Evolutionary conservation across 192 early-diverging fungal species (phyloP).

Genomic region (Radiomyces spectabilis): DNA sequence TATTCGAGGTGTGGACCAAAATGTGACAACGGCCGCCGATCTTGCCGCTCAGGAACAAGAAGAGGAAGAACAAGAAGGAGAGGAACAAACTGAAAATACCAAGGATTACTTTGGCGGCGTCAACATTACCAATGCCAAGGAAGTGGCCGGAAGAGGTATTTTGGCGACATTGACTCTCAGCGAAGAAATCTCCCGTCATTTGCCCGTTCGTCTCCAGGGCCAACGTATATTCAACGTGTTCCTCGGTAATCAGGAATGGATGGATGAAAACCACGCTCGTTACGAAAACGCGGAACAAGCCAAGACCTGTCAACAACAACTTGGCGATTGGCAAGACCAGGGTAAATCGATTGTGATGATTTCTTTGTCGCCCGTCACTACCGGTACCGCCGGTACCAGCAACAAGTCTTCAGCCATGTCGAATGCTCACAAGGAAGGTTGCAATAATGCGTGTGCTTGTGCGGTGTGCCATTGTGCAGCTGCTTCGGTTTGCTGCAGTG

Average conservation of each 20-base stretch:
- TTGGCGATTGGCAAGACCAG: conserved; percentile 43
- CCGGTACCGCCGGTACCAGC: not conserved
- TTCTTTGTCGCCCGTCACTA: conserved; percentile 32
- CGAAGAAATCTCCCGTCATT: conserved; percentile 8
- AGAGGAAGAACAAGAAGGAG: conserved; percentile 11
- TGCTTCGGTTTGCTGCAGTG: conserved; percentile 16
- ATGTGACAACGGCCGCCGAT: not conserved
- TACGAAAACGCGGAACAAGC: conserved; percentile 19
- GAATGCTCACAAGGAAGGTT: conserved; percentile 1
- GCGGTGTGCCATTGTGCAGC: conserved; percentile 25
- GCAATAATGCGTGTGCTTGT: conserved; percentile 23
- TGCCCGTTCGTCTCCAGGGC: conserved; percentile 15
- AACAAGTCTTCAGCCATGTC: not conserved
- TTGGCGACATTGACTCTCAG: conserved; percentile 31
- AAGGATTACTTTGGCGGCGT: conserved; percentile 33
- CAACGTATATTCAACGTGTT: conserved; percentile 37
- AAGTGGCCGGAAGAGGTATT: conserved; percentile 62
- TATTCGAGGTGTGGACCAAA: not conserved
- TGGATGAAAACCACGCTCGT: conserved; percentile 45
- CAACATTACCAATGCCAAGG: conserved; percentile 43
- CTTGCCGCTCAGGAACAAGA: not conserved
- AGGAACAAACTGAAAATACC: not conserved
- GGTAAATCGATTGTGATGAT: conserved; percentile 54
- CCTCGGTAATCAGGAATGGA: conserved; percentile 59
- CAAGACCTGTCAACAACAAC: conserved; percentile 1